phyloP scores from a whole-genome alignment of 306 rosid species.

The Citrullus mucosospermus region DNA sequence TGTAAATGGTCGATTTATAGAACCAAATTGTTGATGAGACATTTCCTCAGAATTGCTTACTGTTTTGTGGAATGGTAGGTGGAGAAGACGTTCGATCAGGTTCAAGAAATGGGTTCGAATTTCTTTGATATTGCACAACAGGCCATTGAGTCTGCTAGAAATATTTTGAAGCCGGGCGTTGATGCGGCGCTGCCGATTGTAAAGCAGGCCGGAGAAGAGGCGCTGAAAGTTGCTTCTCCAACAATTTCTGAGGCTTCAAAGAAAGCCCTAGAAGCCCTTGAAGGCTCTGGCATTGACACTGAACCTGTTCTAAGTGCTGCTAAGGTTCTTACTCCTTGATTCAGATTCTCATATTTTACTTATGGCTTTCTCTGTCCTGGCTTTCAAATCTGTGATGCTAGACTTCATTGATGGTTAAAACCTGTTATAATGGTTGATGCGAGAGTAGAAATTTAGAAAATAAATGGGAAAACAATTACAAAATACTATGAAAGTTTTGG shows the following conservation, averaged over 20 bases:
- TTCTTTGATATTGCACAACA: constrained; percentile 34
- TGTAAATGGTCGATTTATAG: not conserved
- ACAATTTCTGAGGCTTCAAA: constrained; percentile 65
- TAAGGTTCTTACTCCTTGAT: constrained; percentile 33
- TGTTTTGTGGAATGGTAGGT: constrained; percentile 25
- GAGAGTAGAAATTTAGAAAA: too few species aligned
- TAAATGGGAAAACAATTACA: too few species aligned
- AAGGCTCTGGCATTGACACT: constrained; percentile 58
- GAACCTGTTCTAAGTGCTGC: constrained; percentile 58
- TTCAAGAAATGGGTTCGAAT: constrained; percentile 60
- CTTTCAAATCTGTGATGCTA: too few species aligned
- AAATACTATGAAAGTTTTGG: too few species aligned
- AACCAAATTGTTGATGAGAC: not conserved
- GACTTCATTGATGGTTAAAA: too few species aligned
- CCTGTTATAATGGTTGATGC: too few species aligned
- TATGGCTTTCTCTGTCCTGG: not conserved
- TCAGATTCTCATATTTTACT: not conserved
- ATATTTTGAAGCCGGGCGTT: constrained; percentile 58
- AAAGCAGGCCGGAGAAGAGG: constrained; percentile 66
- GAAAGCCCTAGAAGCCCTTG: constrained; percentile 69
- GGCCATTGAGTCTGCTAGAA: constrained; percentile 29
- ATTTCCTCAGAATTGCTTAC: not conserved
- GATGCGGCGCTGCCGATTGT: constrained; percentile 64
- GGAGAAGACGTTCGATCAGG: constrained; percentile 71
- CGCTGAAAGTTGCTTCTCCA: constrained; percentile 63